Conservation (phyloP, 495 filamentous ascomycete genomes). For the Annulohypoxylon moriforme region DNA sequence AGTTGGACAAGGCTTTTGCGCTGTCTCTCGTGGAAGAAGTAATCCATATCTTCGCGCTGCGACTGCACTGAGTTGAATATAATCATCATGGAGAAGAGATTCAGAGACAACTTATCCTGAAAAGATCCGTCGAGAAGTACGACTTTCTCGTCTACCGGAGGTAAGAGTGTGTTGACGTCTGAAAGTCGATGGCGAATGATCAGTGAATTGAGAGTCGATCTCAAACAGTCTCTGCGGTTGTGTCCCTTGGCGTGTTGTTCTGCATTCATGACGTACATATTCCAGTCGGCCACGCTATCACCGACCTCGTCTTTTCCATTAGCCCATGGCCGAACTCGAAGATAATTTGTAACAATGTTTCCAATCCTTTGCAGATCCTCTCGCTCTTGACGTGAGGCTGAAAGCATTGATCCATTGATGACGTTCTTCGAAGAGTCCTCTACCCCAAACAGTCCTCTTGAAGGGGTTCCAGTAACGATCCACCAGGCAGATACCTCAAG, state of each 20-base stretch:
- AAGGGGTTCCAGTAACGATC: slow-evolving; percentile 93
- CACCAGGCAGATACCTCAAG: slow-evolving; percentile 80
- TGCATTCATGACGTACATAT: slow-evolving; percentile 76
- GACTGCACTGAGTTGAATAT: slow-evolving; percentile 91
- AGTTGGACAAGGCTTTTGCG: slow-evolving; percentile 70
- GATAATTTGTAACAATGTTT: slow-evolving; percentile 73
- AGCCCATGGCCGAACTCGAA: slow-evolving; percentile 82
- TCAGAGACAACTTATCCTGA: slow-evolving; percentile 85
- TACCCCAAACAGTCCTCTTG: slow-evolving; percentile 81
- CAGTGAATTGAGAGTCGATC: slow-evolving; percentile 74
- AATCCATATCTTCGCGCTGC: slow-evolving; percentile 83
- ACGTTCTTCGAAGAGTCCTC: slow-evolving; percentile 34
- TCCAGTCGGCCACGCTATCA: slow-evolving; percentile 70
- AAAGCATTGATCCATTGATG: slow-evolving; percentile 18
- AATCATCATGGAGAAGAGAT: slow-evolving; percentile 83
- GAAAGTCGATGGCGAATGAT: slow-evolving; percentile 83
- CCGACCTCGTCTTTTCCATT: slow-evolving; percentile 50
- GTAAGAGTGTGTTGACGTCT: slow-evolving; percentile 73
- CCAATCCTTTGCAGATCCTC: slow-evolving; percentile 82
- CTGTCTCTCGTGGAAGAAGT: slow-evolving; percentile 85
- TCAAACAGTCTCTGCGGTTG: slow-evolving; percentile 71
- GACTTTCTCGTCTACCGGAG: slow-evolving; percentile 74
- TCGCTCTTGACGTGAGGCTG: slow-evolving; percentile 63
- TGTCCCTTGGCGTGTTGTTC: slow-evolving; percentile 62
- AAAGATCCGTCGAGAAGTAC: slow-evolving; percentile 82